Percentiles rank a stretch among this genome's conserved stretches.
Conservation (phyloP, 169 alveolate species). For the Eimeria tenella region DNA sequence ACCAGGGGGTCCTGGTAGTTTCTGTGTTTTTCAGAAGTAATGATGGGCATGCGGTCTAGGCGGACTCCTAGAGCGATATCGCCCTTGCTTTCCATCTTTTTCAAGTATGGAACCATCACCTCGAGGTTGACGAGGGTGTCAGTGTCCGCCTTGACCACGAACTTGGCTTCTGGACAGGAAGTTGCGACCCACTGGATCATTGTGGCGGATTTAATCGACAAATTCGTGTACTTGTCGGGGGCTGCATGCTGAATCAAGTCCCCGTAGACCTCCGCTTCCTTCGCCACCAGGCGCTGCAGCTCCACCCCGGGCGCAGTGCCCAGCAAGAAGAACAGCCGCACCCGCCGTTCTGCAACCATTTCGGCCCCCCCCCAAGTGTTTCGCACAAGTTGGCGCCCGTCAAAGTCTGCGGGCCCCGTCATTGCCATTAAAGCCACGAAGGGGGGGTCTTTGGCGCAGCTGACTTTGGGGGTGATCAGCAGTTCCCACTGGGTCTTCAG, state of each 20-base stretch:
- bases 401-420: slow-evolving; percentile 46
- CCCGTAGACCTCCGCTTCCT: slow-evolving; percentile 44
- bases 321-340: slow-evolving; percentile 53
- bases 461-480: slow-evolving; percentile 43
- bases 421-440: slow-evolving; percentile 34
- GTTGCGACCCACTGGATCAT: slow-evolving; percentile 44
- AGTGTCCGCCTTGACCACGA: slow-evolving; percentile 47
- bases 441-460: slow-evolving; percentile 50
- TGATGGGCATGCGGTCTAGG: slow-evolving; percentile 36
- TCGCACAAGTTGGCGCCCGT: slow-evolving; percentile 7
- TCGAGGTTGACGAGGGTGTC: slow-evolving; percentile 58
- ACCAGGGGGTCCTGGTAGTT: slow-evolving; percentile 67
- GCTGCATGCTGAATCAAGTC: slow-evolving; percentile 61
- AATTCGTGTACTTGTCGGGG: slow-evolving; percentile 62
- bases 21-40: background rate
- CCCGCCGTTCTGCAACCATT: background rate
- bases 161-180: slow-evolving; percentile 67
- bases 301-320: background rate
- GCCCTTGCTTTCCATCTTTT: slow-evolving; percentile 38
- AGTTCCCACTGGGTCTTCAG: slow-evolving; percentile 41
- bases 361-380: slow-evolving; percentile 58
- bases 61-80: slow-evolving; percentile 50
- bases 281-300: slow-evolving; percentile 37
- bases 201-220: slow-evolving; percentile 41
- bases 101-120: slow-evolving; percentile 41